Base-by-base conservation (phyloP, 225 moss, liverwort and hornwort species). In the Asterella californica region DNA sequence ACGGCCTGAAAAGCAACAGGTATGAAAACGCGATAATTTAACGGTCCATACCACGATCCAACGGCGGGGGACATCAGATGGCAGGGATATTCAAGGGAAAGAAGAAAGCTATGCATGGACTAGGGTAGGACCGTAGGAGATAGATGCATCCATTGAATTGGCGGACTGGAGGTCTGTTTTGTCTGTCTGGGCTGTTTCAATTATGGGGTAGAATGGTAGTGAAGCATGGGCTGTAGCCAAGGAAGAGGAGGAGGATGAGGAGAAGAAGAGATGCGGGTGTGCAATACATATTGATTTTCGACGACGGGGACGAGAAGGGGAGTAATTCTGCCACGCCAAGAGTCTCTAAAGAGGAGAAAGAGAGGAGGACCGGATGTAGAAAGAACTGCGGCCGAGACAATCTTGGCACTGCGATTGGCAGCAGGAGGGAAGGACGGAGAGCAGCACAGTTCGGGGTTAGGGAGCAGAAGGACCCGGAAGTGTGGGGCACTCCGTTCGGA, bases 381-480 rank as follows among this genome's bases (percentile, higher is more conserved):
- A 49, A 29, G 72, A 72, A 72, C 48, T 72, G 72, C 49, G 72
- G 72, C 49, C 72, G 42, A 72, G 27, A n/a, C 72, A 49, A 72
- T 72, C 72, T 47, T 72, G 48, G 37, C 24, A 45, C 49, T 49
- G 72, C 15, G 18, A 37, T 33, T 10, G 9, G 37, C 19, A 38
- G 49, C 0, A 29, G 9, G 72, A 29, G 15, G 45, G 22, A 45
- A 15, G 37, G 15, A 1, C 4, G 38, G 45, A 70, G 33, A 10
- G 21, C 17, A 45, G 33, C 32, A 12, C n/a, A n/a, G n/a, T n/a
- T n/a, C n/a, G 42, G 42, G 42, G 3, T 42, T 42, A 3, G 3
- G 42, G 7, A 42, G 42, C 4, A 42, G 29, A 10, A 49, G 12
- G 24, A 25, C 38, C 19, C 17, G 15, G 8, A 17, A 0, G 22